Conservation (phyloP, 2,329 filamentous ascomycete genomes). For the Colletotrichum noveboracense region DNA sequence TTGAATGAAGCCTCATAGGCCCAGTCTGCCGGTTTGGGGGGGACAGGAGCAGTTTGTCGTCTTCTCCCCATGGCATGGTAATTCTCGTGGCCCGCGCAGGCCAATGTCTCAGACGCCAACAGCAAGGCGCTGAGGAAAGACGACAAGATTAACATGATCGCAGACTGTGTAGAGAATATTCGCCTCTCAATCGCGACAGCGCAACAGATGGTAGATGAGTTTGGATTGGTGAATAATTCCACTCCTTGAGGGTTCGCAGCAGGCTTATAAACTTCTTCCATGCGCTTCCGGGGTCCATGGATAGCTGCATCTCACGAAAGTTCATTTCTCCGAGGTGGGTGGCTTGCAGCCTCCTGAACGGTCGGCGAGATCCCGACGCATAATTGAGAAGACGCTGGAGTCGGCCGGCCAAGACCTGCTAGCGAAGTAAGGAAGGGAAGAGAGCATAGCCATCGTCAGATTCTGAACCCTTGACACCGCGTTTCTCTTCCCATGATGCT, state of each 20-base stretch:
- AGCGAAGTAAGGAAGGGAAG: neutral
- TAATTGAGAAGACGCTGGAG: neutral
- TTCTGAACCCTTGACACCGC: neutral
- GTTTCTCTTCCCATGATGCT: neutral
- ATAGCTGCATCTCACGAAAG: neutral
- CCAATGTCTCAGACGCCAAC: neutral
- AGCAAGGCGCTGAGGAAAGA: neutral
- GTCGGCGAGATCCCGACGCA: neutral
- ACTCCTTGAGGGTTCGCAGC: neutral
- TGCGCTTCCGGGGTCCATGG: neutral
- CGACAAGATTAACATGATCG: neutral
- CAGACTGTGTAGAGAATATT: neutral
- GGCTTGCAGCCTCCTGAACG: neutral
- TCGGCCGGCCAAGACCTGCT: neutral
- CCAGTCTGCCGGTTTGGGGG: conserved; percentile 4
- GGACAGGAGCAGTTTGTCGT: neutral
- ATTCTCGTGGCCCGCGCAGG: conserved; percentile 13
- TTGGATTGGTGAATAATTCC: neutral
- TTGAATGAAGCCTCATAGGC: conserved; percentile 20
- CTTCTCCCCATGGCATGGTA: neutral
- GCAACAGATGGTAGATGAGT: neutral
- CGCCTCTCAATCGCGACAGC: neutral
- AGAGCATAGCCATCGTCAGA: neutral
- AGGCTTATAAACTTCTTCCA: neutral
- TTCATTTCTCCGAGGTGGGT: neutral